Evolutionary conservation across 2,329 filamentous ascomycete species (phyloP).

Genomic region (Sporothrix protearum): DNA sequence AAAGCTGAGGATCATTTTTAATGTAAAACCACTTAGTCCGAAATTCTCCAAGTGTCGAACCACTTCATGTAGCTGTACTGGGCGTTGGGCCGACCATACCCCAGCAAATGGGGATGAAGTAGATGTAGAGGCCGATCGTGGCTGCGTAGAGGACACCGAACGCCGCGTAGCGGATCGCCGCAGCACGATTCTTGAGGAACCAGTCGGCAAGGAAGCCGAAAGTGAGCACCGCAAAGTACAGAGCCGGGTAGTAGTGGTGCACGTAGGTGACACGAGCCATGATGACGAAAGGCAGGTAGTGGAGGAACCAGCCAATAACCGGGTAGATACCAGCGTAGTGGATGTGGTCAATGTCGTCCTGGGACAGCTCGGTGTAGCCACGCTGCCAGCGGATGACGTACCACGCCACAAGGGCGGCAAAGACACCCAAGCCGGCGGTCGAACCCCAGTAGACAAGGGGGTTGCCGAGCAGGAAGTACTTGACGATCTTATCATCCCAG

Average conservation of each 20-base stretch:
- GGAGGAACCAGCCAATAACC: conserved; percentile 87
- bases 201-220: conserved; percentile 88
- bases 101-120: conserved; percentile 92
- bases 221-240: conserved; percentile 92
- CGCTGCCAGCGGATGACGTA: conserved; percentile 95
- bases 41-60: conserved; percentile 83
- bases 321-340: conserved; percentile 93
- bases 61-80: conserved; percentile 92
- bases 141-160: conserved; percentile 71
- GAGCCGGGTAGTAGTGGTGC: conserved; percentile 96
- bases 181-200: conserved; percentile 65
- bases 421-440: conserved; percentile 70
- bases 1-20: too few relatives aligned
- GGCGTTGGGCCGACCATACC: conserved; percentile 84
- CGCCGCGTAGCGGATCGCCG: conserved; percentile 61
- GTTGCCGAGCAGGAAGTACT: conserved; percentile 98
- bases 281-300: conserved; percentile 91
- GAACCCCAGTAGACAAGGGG: conserved; percentile 94
- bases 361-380: conserved; percentile 78
- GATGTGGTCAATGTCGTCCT: conserved; percentile 83
- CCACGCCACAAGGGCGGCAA: conserved; percentile 71
- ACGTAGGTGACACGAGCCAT: conserved; percentile 99
- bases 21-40: conserved; percentile 48
- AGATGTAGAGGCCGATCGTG: conserved; percentile 77
- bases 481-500: conserved; percentile 92